phyloP scores from a whole-genome alignment of 352 stramenopile species.

The Phytophthora ramorum region DNA sequence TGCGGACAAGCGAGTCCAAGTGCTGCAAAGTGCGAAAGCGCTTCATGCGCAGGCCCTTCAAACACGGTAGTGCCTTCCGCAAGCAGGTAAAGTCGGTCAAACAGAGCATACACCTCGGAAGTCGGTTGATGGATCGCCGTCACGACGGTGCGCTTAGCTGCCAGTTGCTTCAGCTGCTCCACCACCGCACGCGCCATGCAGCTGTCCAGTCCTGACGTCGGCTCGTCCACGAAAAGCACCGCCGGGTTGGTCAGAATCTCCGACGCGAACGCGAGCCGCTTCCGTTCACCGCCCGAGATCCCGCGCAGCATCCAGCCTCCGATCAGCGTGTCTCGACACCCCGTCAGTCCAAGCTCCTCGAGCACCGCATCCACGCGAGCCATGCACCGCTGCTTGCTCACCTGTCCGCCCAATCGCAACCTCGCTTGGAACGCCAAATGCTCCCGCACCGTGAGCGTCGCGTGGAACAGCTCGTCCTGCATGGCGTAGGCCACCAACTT shows the following conservation, averaged over 20 bases:
- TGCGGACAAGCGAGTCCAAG: slow-evolving; percentile 42
- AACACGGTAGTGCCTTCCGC: slow-evolving; percentile 44
- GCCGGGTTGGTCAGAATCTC: slow-evolving; percentile 81
- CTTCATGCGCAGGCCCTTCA: slow-evolving; percentile 35
- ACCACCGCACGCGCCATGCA: slow-evolving; percentile 58
- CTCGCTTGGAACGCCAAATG: slow-evolving; percentile 85
- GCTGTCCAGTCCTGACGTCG: slow-evolving; percentile 60
- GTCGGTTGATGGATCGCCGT: slow-evolving; percentile 88
- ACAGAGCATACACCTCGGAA: slow-evolving; percentile 50
- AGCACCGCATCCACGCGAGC: slow-evolving; percentile 50
- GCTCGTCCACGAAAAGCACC: slow-evolving; percentile 84
- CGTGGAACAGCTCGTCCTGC: slow-evolving; percentile 90
- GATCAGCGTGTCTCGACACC: slow-evolving; percentile 54
- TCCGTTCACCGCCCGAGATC: slow-evolving; percentile 82
- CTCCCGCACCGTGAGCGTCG: slow-evolving; percentile 88
- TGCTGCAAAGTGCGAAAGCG: slow-evolving; percentile 42
- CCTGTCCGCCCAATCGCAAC: slow-evolving; percentile 59
- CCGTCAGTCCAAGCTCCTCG: slow-evolving; percentile 49
- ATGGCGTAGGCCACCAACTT: slow-evolving; percentile 65
- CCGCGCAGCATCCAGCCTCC: slow-evolving; percentile 53
- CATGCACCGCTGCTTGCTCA: slow-evolving; percentile 22
- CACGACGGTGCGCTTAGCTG: slow-evolving; percentile 76
- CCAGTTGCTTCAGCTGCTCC: slow-evolving; percentile 61
- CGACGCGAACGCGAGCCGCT: slow-evolving; percentile 78
- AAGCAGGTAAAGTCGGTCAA: slow-evolving; percentile 50